Evolutionary conservation across 768 basidiomycete species (phyloP).

Genomic region (Calocybe gangraenosa): DNA sequence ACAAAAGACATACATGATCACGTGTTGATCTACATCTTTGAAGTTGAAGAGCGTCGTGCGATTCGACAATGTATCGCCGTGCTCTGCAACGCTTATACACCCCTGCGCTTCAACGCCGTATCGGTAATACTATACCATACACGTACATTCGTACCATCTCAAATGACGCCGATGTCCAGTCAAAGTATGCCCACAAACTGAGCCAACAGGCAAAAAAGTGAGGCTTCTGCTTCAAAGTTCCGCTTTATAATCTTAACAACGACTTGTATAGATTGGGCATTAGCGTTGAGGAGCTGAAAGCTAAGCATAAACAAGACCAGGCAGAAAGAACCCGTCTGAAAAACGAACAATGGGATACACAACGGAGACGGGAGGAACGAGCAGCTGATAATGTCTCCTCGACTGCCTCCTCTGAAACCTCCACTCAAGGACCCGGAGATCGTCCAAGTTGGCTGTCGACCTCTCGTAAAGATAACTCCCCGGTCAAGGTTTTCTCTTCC

Average conservation of each 20-base stretch:
- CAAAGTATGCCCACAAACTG: constrained; percentile 70
- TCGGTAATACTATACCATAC: too few species aligned
- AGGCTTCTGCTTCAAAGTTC: too few species aligned
- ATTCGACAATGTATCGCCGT: too few species aligned
- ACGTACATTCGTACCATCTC: constrained; percentile 10
- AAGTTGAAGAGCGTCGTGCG: too few species aligned
- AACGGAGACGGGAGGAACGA: constrained; percentile 5
- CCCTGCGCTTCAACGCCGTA: constrained; percentile 2
- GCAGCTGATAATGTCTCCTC: constrained; percentile 8
- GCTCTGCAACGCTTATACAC: too few species aligned
- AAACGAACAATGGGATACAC: constrained; percentile 14
- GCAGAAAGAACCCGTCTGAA: constrained; percentile 20
- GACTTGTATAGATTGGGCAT: constrained; percentile 45
- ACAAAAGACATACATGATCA: too few species aligned
- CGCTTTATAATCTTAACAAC: too few species aligned
- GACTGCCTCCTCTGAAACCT: constrained; percentile 8
- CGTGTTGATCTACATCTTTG: too few species aligned
- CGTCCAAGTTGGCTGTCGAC: constrained; percentile 4
- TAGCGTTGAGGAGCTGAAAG: constrained; percentile 32
- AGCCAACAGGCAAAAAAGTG: constrained; percentile 49
- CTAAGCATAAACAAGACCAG: constrained; percentile 28
- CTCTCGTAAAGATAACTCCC: constrained; percentile 59
- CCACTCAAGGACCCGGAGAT: constrained; percentile 4
- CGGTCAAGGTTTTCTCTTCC: constrained; percentile 58
- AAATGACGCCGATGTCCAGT: constrained; percentile 24